Base-by-base conservation (phyloP, 2,329 filamentous ascomycete genomes). In the Fusarium protoensiforme region DNA sequence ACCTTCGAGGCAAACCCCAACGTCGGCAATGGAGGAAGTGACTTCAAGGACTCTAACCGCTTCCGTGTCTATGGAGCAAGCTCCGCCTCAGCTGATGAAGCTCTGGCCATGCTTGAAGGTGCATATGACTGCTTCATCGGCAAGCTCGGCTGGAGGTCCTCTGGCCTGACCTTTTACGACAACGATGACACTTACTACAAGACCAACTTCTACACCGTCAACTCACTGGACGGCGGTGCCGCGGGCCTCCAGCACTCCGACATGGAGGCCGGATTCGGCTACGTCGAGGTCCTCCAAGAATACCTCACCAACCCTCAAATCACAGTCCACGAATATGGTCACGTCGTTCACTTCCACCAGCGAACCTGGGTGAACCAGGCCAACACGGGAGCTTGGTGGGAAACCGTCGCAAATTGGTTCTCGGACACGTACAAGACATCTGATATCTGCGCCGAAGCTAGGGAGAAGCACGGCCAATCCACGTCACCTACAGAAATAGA, bases 331-430 rank as follows among this genome's bases (percentile, higher is more conserved):
- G 54, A 58, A 29, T 58, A 58, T 1, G 54, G 35, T 4, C 54
- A 58, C 7, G 54, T 39, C 14, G 35, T 38, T 5, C 56, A 59
- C 27, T 59, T 59, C 3, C 56, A 59, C n/a, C 56, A 59, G n/a
- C 36, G 56, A 20, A 59, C 56, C 0, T 59, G 56, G 56, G 56
- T 59, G 4, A 43, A 33, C 56, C 56, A 59, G 27, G 56, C 36
- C 27, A 59, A 59, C 24, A 59, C 56, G 18, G 56, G 56, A 18
- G 56, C 56, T 11, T 59, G 56, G 56, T 59, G 56, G 56, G 56
- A 59, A 8, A 43, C 56, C 1, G 35, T 59, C 27, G 56, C 56
- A 16, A 59, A 59, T 36, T 41, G 56, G 56, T 59, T 59, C 16
- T 59, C 56, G 1, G 56, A 59, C 9, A 59, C 56, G 13, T 59